Percentiles rank a stretch among this genome's conserved stretches.
Evolutionary conservation across 2,329 filamentous ascomycete species (phyloP).

Genomic region (Clathrospora elynae): DNA sequence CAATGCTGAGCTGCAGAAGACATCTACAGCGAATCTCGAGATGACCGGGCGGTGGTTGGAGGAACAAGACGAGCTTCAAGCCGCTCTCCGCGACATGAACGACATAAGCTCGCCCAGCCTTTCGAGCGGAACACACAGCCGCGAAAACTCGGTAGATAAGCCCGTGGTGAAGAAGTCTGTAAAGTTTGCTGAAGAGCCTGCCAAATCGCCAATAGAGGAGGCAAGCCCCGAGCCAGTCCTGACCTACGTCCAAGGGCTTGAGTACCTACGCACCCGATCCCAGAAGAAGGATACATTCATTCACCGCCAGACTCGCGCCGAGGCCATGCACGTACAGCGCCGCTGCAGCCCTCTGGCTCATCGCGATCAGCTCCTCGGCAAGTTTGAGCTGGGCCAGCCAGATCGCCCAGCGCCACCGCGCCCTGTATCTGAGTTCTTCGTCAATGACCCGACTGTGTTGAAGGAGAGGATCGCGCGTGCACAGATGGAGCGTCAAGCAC

Average conservation of each 20-base stretch:
- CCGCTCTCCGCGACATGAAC: slow-evolving; percentile 65
- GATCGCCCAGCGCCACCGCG: slow-evolving; percentile 51
- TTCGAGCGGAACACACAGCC: slow-evolving; percentile 38
- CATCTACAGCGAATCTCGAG: slow-evolving; percentile 75
- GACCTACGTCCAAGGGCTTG: slow-evolving; percentile 87
- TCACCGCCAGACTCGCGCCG: slow-evolving; percentile 81
- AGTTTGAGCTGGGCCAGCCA: slow-evolving; percentile 71
- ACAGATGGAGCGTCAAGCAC: slow-evolving; percentile 81
- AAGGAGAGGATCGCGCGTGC: slow-evolving; percentile 56
- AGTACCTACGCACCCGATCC: slow-evolving; percentile 70
- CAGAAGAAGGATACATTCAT: slow-evolving; percentile 78
- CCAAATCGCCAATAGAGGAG: slow-evolving; percentile 32
- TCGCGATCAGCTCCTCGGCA: slow-evolving; percentile 80
- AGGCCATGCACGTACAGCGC: slow-evolving; percentile 83
- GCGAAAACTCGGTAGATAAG: slow-evolving; percentile 45
- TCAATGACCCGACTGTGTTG: slow-evolving; percentile 65
- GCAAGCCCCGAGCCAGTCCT: slow-evolving; percentile 60
- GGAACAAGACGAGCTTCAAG: slow-evolving; percentile 78
- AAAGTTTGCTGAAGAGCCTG: slow-evolving; percentile 63
- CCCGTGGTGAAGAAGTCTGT: slow-evolving; percentile 71
- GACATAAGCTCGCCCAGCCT: slow-evolving; percentile 49
- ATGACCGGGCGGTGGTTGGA: slow-evolving; percentile 85
- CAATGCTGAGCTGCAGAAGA: slow-evolving; percentile 71
- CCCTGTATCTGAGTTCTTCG: slow-evolving; percentile 53
- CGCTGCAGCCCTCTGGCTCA: slow-evolving; percentile 74